Evolutionary conservation across 2,329 filamentous ascomycete genomes (phyloP), one percentile per base, ranked within the genome.

Genomic region (Trichoderma asperellum): DNA sequence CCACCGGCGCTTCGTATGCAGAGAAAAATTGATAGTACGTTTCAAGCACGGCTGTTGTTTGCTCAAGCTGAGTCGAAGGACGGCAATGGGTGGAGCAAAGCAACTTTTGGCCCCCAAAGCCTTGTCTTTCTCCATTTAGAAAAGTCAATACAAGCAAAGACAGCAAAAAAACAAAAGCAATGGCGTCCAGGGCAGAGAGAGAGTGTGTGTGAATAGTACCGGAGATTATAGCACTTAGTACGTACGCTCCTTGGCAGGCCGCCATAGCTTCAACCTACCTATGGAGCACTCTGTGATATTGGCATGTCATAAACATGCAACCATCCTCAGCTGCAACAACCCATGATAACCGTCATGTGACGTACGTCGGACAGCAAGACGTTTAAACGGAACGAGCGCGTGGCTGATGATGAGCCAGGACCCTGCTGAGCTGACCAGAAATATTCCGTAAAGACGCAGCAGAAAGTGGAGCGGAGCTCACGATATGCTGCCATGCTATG

Each of bases 21-120:
- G 37, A 60, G 24, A 35, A 55, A 61, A 35, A 24, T 5, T 24
- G 8, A 35, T 61, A 35, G 57, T 29, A 7, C n/a, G 35, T 34
- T 43, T 60, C 43, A 52, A 32, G 47, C 57, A 58, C 8, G 24
- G n/a, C 57, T n/a, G 10, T 61, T 61, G 65, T 68, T 68, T 68
- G 65, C 57, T 61, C 18, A 21, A 53, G 56, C 56, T 32, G 65
- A 61, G 57, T 53, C 32, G 34, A 55, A 43, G 47, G 47, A 53
- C 34, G 43, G 34, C 24, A 53, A 43, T 35, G 43, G 16, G 57
- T 61, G 65, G 65, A 68, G 57, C 57, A 35, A 43, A 24, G 27
- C n/a, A 43, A 43, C 53, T 35, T 43, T 68, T 61, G 47, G 65
- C 49, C 57, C 43, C 57, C 53, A 58, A 59, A 29, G 63, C 55